Percentiles rank a stretch among this genome's conserved stretches.
Conservation (phyloP, 2,329 filamentous ascomycete genomes). For the Cladophialophora carrionii region DNA sequence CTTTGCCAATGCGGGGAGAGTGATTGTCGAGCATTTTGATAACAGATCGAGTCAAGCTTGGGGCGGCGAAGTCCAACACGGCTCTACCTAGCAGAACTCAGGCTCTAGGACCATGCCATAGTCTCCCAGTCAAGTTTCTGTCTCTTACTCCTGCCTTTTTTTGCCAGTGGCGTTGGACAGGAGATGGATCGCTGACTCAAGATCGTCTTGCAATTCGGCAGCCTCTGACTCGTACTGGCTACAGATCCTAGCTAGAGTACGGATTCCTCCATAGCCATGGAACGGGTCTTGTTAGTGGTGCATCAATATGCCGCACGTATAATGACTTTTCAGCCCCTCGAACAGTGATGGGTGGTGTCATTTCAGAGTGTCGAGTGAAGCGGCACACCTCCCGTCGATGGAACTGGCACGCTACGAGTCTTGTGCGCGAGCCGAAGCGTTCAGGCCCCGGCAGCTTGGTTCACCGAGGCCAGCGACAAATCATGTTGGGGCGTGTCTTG, state of each 20-base stretch:
- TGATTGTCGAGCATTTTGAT: too few species aligned
- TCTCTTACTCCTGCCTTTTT: neutral
- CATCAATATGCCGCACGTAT: neutral
- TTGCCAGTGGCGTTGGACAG: neutral
- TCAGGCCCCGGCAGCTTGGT: conserved; percentile 5
- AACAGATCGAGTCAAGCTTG: neutral
- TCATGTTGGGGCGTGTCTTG: neutral
- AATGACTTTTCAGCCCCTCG: neutral
- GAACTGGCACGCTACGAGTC: neutral
- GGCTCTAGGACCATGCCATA: neutral
- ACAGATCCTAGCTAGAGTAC: neutral
- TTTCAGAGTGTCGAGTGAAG: conserved; percentile 7
- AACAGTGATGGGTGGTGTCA: neutral
- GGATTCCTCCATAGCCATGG: neutral
- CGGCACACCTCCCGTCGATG: neutral
- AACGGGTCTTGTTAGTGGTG: neutral
- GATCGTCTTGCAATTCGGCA: neutral
- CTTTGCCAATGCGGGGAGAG: too few species aligned
- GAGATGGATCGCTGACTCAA: neutral
- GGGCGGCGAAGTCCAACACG: neutral
- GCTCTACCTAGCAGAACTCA: neutral
- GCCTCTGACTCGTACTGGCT: neutral
- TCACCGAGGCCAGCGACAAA: neutral
- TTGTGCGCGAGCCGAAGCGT: conserved; percentile 17
- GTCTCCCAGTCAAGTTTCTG: neutral